These are phyloP conservation scores for Uronychia setigera DNA, from an alignment of 73 alveolate species.

Conservation along the genomic window DNA sequence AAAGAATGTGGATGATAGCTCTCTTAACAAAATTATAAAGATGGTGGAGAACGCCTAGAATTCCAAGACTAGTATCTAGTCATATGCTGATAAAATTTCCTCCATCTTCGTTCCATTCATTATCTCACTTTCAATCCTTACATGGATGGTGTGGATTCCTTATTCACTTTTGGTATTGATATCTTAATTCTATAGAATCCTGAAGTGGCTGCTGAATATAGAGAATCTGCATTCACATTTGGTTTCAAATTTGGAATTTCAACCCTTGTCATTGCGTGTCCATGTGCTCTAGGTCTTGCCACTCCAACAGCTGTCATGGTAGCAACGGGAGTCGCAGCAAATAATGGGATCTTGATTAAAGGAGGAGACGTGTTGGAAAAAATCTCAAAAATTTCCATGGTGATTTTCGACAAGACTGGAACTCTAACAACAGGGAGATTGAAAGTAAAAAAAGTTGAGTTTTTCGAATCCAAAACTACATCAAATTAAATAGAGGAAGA, in stretches of 20 bases:
- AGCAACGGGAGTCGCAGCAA: constrained; percentile 63
- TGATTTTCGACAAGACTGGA: constrained; percentile 61
- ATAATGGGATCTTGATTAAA: constrained; percentile 32
- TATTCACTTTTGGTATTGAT: constrained; percentile 57
- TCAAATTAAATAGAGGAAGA: background rate
- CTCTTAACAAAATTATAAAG: constrained; percentile 76
- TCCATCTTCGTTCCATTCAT: constrained; percentile 78
- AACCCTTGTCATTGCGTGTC: constrained; percentile 45
- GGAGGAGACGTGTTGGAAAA: constrained; percentile 52
- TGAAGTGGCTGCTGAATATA: background rate
- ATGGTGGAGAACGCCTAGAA: constrained; percentile 85
- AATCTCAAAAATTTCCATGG: constrained; percentile 19
- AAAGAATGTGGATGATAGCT: constrained; percentile 69
- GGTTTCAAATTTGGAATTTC: constrained; percentile 1
- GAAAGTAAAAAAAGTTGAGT: background rate
- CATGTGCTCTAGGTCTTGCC: constrained; percentile 66
- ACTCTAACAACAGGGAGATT: constrained; percentile 48
- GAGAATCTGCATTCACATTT: background rate
- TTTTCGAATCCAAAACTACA: background rate
- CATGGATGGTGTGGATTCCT: constrained; percentile 82
- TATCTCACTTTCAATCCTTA: constrained; percentile 55
- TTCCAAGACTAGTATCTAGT: constrained; percentile 73
- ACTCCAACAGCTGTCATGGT: constrained; percentile 66
- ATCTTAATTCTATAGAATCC: background rate
- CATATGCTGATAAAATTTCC: constrained; percentile 78